Conservation (phyloP, 2,329 filamentous ascomycete species). For the Davidsoniella neocaledoniae region DNA sequence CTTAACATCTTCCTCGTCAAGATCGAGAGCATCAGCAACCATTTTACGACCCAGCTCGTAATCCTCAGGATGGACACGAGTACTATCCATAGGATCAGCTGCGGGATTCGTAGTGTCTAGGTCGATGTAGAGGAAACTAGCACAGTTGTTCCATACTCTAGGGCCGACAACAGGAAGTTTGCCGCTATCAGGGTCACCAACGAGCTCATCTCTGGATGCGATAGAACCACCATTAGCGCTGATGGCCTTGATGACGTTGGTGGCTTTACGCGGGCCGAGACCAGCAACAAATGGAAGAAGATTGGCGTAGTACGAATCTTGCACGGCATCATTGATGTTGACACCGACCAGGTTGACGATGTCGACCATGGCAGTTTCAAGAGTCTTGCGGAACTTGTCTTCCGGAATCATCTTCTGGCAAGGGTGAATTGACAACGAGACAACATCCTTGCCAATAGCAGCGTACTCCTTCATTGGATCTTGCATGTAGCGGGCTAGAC, state of each 20-base stretch:
- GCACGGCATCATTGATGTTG: conserved; percentile 81
- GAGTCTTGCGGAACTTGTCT: conserved; percentile 68
- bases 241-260: conserved; percentile 57
- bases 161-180: conserved; percentile 68
- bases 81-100: conserved; percentile 89
- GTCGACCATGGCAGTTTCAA: conserved; percentile 95
- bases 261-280: conserved; percentile 80
- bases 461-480: conserved; percentile 95
- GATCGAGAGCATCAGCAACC: conserved; percentile 87
- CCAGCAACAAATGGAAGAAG: conserved; percentile 83
- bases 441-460: conserved; percentile 71
- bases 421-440: conserved; percentile 73
- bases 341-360: conserved; percentile 96
- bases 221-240: conserved; percentile 80
- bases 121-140: conserved; percentile 82
- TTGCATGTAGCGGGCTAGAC: conserved; percentile 78
- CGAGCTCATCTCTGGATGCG: conserved; percentile 67
- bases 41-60: conserved; percentile 97
- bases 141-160: conserved; percentile 90
- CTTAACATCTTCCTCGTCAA: conserved; percentile 96
- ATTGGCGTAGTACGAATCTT: conserved; percentile 66
- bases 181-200: conserved; percentile 70
- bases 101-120: conserved; percentile 69
- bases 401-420: conserved; percentile 78
- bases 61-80: conserved; percentile 92